Evolutionary conservation across 345 rosid genomes (phyloP).

Genomic region (Bretschneidera sinensis): DNA sequence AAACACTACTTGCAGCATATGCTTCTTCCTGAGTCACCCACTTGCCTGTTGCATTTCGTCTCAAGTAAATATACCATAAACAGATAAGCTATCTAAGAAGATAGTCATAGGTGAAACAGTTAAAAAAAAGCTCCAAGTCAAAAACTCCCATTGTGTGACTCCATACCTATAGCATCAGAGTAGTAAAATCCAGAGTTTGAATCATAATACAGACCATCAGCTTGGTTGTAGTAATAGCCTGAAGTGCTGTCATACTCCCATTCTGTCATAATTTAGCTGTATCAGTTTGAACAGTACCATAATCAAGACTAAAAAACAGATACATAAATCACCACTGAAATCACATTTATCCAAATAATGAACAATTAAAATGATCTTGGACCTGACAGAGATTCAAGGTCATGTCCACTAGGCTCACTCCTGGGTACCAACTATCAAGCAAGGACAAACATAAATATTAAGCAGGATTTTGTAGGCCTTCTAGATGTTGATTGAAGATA

Average conservation of each 20-base stretch:
- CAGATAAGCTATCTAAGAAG: slow-evolving; percentile 5
- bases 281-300: slow-evolving; percentile 25
- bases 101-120: background rate
- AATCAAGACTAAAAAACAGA: slow-evolving; percentile 21
- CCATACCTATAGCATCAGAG: slow-evolving; percentile 72
- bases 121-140: background rate
- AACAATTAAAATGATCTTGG: slow-evolving; percentile 17
- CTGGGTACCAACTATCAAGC: slow-evolving; percentile 21
- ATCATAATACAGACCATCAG: slow-evolving; percentile 63
- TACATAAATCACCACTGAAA: background rate
- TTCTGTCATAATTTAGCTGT: slow-evolving; percentile 47
- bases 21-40: slow-evolving; percentile 92
- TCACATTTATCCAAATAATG: slow-evolving; percentile 2
- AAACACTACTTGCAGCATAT: slow-evolving; percentile 39
- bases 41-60: slow-evolving; percentile 55
- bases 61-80: slow-evolving; percentile 17
- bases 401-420: slow-evolving; percentile 16
- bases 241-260: slow-evolving; percentile 68
- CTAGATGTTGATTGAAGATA: slow-evolving; percentile 3
- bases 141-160: background rate
- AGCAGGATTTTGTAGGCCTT: slow-evolving; percentile 15
- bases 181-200: slow-evolving; percentile 84
- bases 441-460: slow-evolving; percentile 18
- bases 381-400: slow-evolving; percentile 28
- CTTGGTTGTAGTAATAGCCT: slow-evolving; percentile 60